Evolutionary conservation across 257 asterid species (phyloP).

Genomic region (Solanum peruvianum): DNA sequence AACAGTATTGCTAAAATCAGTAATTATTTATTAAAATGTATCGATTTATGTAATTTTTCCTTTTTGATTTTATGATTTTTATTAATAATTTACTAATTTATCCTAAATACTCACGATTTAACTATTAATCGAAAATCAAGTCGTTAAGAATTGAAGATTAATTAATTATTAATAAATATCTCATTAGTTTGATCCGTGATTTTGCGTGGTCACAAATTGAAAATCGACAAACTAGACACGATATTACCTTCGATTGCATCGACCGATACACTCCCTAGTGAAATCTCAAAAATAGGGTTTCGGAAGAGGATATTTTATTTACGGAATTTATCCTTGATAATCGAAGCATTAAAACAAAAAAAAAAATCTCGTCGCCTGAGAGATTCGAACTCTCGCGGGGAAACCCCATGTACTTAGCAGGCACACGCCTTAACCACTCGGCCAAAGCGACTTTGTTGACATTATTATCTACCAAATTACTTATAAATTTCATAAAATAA

Average conservation of each 20-base stretch:
- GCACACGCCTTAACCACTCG: slow-evolving; percentile 39
- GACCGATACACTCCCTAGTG: neutral
- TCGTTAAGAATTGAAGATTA: accelerated
- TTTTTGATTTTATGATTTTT: too few species aligned
- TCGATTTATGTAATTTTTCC: too few species aligned
- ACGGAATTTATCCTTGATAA: accelerated
- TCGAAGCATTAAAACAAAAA: neutral
- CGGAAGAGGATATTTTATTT: neutral
- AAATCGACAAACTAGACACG: neutral
- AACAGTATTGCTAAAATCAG: too few species aligned
- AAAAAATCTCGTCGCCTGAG: slow-evolving; percentile 62
- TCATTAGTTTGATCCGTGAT: accelerated
- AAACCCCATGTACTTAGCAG: slow-evolving; percentile 87
- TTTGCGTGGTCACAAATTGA: neutral
- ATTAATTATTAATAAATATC: neutral
- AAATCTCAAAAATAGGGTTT: neutral
- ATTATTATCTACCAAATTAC: accelerated
- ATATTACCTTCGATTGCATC: neutral
- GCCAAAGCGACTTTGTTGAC: neutral
- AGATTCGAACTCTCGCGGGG: slow-evolving; percentile 99
- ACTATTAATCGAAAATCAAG: neutral
- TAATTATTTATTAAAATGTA: too few species aligned
- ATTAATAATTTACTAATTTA: too few species aligned
- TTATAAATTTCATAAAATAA: too few species aligned
- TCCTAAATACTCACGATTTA: neutral